Percentiles rank a stretch among this genome's conserved stretches.
Conservation (phyloP, 2,329 filamentous ascomycete genomes). For the Colletotrichum costaricense region DNA sequence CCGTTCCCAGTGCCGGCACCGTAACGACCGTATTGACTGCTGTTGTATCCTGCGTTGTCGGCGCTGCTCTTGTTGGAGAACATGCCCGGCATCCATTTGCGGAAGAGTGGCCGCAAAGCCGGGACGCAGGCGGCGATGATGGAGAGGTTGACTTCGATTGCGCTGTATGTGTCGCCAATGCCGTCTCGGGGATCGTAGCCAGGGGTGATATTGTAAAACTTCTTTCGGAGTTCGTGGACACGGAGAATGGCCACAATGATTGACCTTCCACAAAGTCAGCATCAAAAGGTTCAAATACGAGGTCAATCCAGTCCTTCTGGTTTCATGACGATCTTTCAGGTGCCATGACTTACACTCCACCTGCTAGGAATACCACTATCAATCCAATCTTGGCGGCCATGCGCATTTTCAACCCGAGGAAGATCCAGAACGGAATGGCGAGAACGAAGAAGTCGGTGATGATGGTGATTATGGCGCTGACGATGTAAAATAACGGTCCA, state of each 20-base stretch:
- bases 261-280: conserved; percentile 20
- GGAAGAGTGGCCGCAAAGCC: conserved; percentile 47
- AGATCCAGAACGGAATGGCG: conserved; percentile 53
- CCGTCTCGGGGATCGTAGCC: conserved; percentile 7
- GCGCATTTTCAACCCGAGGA: conserved; percentile 52
- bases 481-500: conserved; percentile 3
- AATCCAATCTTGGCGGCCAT: conserved; percentile 50
- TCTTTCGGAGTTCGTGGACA: conserved; percentile 12
- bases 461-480: conserved; percentile 17
- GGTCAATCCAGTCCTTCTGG: not conserved
- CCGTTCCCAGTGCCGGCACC: conserved; percentile 37
- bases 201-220: conserved; percentile 11
- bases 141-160: conserved; percentile 50
- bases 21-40: conserved; percentile 39
- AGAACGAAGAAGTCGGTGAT: conserved; percentile 28
- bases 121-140: conserved; percentile 51
- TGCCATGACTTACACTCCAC: conserved; percentile 46
- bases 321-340: too few relatives aligned
- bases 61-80: conserved; percentile 10
- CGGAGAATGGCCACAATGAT: conserved; percentile 15
- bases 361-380: conserved; percentile 52
- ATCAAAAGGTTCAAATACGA: not conserved
- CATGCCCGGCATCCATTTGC: conserved; percentile 37
- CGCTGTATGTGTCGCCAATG: conserved; percentile 42
- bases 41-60: conserved; percentile 32